These are phyloP conservation scores for Paecilomyces dactylethromorphus DNA, from an alignment of 2,329 filamentous ascomycete species.

Conservation along the genomic window DNA sequence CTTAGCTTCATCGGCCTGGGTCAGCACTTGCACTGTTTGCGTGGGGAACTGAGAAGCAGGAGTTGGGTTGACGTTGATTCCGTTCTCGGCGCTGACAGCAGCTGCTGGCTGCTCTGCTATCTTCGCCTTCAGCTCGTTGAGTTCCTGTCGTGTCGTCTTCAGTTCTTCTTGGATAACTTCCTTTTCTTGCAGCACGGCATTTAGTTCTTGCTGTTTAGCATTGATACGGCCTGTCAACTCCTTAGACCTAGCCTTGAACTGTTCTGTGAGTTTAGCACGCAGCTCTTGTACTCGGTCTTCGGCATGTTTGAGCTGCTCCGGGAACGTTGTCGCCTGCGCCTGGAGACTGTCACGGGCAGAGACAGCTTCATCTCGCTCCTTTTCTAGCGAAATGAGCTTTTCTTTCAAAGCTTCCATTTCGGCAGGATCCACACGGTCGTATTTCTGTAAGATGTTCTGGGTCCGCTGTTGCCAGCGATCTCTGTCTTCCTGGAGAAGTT, in stretches of 20 bases:
- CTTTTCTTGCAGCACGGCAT: conserved; percentile 54
- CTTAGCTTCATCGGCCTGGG: conserved; percentile 46
- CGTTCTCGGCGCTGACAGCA: conserved; percentile 41
- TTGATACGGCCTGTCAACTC: conserved; percentile 61
- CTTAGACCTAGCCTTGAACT: conserved; percentile 51
- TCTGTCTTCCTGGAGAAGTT: conserved; percentile 80
- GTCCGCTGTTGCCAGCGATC: conserved; percentile 95
- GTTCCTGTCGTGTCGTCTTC: conserved; percentile 54
- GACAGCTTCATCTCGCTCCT: conserved; percentile 61
- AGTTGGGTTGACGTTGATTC: conserved; percentile 34
- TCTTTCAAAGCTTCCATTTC: conserved; percentile 87
- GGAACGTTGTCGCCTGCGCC: conserved; percentile 42
- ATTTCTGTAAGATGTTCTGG: conserved; percentile 91
- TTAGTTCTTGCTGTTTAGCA: conserved; percentile 44
- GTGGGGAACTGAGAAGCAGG: conserved; percentile 7
- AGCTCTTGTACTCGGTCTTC: conserved; percentile 47
- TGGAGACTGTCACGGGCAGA: conserved; percentile 46
- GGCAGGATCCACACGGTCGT: conserved; percentile 88
- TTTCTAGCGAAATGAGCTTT: conserved; percentile 60
- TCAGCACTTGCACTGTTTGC: conserved; percentile 9
- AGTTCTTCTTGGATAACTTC: conserved; percentile 63
- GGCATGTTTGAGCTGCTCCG: conserved; percentile 41
- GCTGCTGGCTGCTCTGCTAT: conserved; percentile 43
- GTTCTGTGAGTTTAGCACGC: conserved; percentile 39
- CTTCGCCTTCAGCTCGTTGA: conserved; percentile 44